A percentile compares a stretch with the other conserved stretches of the same genome.
phyloP scores from a whole-genome alignment of 768 basidiomycete species.

The Gymnopilus dilepis region DNA sequence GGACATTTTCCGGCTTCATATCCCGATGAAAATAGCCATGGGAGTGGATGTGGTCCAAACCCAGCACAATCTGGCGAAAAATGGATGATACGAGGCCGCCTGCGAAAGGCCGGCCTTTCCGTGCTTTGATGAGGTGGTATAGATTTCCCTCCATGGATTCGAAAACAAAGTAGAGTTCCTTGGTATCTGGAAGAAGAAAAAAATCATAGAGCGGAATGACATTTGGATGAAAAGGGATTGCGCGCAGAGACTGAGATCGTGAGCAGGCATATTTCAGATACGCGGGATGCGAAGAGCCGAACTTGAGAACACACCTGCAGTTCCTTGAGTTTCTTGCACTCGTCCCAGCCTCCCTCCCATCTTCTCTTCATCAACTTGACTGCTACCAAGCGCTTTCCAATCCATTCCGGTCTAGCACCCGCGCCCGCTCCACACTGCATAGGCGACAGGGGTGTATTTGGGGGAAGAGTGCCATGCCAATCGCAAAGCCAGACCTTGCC shows the following conservation, averaged over 20 bases:
- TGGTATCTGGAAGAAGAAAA: slow-evolving; percentile 93
- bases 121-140: slow-evolving; percentile 97
- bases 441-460: slow-evolving; percentile 87
- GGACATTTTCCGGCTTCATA: slow-evolving; percentile 99
- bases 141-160: slow-evolving; percentile 99
- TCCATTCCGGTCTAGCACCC: slow-evolving; percentile 92
- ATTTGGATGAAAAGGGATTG: slow-evolving; percentile 94
- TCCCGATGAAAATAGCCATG: slow-evolving; percentile 98
- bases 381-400: slow-evolving; percentile 92
- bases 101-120: slow-evolving; percentile 94
- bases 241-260: slow-evolving; percentile 79
- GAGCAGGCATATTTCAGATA: slow-evolving; percentile 21
- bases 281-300: slow-evolving; percentile 15
- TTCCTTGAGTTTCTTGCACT: slow-evolving; percentile 94
- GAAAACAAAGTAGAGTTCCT: slow-evolving; percentile 99
- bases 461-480: slow-evolving; percentile 96
- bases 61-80: slow-evolving; percentile 89
- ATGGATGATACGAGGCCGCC: slow-evolving; percentile 95
- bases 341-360: slow-evolving; percentile 98
- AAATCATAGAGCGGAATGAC: slow-evolving; percentile 99
- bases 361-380: slow-evolving; percentile 98
- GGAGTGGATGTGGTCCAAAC: slow-evolving; percentile 90
- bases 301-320: slow-evolving; percentile 70
- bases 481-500: slow-evolving; percentile 99
- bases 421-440: slow-evolving; percentile 96